These are phyloP conservation scores for Colletotrichum horii DNA, from an alignment of 2,329 filamentous ascomycete genomes.

Conservation along the genomic window DNA sequence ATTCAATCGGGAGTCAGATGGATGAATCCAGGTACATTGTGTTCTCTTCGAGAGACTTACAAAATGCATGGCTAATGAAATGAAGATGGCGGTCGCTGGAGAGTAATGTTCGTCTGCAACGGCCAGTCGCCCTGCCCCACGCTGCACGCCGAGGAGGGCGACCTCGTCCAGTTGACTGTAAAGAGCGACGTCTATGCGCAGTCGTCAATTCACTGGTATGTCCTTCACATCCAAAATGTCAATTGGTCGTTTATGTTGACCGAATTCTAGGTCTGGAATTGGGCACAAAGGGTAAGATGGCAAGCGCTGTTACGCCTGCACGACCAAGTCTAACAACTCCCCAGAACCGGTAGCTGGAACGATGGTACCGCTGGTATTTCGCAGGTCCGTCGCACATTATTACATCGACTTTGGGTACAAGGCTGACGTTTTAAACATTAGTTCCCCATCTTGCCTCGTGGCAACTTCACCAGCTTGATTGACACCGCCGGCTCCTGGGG, in stretches of 20 bases:
- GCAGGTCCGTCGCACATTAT: not conserved
- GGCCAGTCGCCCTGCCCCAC: slow-evolving; percentile 15
- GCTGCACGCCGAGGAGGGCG: slow-evolving; percentile 4
- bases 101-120: slow-evolving; percentile 13
- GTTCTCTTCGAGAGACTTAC: not conserved
- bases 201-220: slow-evolving; percentile 9
- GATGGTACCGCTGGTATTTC: slow-evolving; percentile 6
- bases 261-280: slow-evolving; percentile 2
- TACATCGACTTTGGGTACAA: too few species aligned
- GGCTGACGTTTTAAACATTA: not conserved
- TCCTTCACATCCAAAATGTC: not conserved
- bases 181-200: slow-evolving; percentile 5
- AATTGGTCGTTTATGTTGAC: too few species aligned
- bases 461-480: slow-evolving; percentile 10
- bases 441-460: slow-evolving; percentile 9
- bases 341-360: slow-evolving; percentile 12
- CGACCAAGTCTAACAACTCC: not conserved
- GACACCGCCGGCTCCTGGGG: slow-evolving; percentile 8
- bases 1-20: slow-evolving; percentile 2
- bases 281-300: slow-evolving; percentile 6
- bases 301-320: not conserved
- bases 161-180: slow-evolving; percentile 3
- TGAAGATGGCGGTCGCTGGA: slow-evolving; percentile 14
- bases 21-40: slow-evolving; percentile 5
- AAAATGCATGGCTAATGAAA: not conserved